Evolutionary conservation across 1,284 basidiomycete genomes (phyloP).

Genomic region (Amylostereum chailletii): DNA sequence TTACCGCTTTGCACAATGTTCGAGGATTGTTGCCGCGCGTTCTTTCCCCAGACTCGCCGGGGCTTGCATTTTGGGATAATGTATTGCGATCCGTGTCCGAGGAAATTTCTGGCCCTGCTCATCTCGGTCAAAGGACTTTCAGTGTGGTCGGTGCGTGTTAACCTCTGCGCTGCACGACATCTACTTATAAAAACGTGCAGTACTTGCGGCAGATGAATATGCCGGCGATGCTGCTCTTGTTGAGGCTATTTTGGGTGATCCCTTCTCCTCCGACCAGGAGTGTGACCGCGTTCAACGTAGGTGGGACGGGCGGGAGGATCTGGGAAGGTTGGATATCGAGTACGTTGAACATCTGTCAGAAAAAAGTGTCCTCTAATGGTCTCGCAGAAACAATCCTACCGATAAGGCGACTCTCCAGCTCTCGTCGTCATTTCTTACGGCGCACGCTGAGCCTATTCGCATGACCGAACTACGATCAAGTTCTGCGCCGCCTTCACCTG

Average conservation of each 20-base stretch:
- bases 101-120: conserved; percentile 4
- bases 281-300: conserved; percentile 18
- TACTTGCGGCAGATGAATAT: conserved; percentile 45
- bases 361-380: background rate
- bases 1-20: conserved; percentile 2
- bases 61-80: conserved; percentile 2
- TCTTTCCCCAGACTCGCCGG: background rate
- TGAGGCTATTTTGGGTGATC: conserved; percentile 61
- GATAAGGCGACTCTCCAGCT: conserved; percentile 14
- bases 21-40: conserved; percentile 1
- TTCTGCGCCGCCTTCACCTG: conserved; percentile 14
- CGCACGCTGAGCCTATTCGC: conserved; percentile 35
- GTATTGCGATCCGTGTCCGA: conserved; percentile 1
- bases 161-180: background rate
- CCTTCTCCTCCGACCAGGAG: conserved; percentile 44
- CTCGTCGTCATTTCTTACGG: conserved; percentile 44
- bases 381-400: conserved; percentile 10
- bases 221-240: conserved; percentile 47
- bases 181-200: conserved; percentile 22
- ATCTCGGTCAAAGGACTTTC: background rate
- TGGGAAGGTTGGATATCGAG: conserved; percentile 12
- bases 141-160: conserved; percentile 8
- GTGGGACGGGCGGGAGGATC: conserved; percentile 37
- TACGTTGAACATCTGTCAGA: background rate
- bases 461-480: conserved; percentile 37